Evolutionary conservation across 306 rosid genomes (phyloP).

Genomic region (Ammopiptanthus mongolicus): DNA sequence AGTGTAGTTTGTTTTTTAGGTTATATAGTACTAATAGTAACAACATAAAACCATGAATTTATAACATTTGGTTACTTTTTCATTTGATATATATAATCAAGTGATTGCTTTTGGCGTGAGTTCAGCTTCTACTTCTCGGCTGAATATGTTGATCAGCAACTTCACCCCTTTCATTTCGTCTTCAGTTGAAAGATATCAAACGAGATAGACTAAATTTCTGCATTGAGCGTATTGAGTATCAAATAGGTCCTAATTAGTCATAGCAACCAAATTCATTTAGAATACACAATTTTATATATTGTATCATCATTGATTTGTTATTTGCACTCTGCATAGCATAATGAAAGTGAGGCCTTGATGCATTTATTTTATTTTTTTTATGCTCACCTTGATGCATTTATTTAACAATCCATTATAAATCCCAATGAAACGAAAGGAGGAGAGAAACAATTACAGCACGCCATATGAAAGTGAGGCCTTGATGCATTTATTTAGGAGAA

Average conservation of each 20-base stretch:
- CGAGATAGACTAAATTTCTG: too few relatives aligned
- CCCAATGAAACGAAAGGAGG: not conserved
- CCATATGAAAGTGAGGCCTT: not conserved
- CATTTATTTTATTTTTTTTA: too few relatives aligned
- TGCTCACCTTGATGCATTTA: too few relatives aligned
- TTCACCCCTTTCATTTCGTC: not conserved
- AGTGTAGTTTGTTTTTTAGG: too few relatives aligned
- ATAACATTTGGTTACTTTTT: too few relatives aligned
- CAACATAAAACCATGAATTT: too few relatives aligned
- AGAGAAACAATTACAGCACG: not conserved
- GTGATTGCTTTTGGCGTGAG: too few relatives aligned
- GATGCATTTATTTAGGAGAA: constrained; percentile 8
- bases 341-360: too few relatives aligned
- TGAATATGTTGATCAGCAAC: not conserved
- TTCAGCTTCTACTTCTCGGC: not conserved
- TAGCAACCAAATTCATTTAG: not conserved
- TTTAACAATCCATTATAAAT: not conserved
- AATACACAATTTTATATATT: not conserved
- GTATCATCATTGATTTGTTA: not conserved
- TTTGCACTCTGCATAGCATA: not conserved
- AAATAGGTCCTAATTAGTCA: not conserved
- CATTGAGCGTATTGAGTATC: not conserved
- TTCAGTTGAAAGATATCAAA: too few relatives aligned
- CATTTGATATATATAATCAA: too few relatives aligned
- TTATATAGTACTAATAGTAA: too few relatives aligned